These are phyloP conservation scores for Ormosia emarginata DNA, from an alignment of 306 rosid species.

Conservation along the genomic window DNA sequence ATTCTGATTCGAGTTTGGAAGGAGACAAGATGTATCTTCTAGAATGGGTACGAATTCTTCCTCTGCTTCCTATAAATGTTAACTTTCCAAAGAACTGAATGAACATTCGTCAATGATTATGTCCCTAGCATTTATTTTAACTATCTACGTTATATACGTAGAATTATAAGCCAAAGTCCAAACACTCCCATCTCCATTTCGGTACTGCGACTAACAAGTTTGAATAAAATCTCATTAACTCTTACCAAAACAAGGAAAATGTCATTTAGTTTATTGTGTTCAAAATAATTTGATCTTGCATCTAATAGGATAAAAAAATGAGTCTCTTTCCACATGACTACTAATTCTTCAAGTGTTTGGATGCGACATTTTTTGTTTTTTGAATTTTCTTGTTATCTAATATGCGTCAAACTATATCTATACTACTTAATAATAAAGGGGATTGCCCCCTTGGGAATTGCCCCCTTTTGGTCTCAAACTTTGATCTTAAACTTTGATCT, in stretches of 20 bases:
- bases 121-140: not conserved
- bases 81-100: not conserved
- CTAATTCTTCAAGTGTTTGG: not conserved
- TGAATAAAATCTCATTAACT: not conserved
- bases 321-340: not conserved
- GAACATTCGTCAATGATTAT: not conserved
- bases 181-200: not conserved
- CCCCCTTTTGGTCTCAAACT: too few relatives aligned
- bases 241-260: not conserved
- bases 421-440: too few relatives aligned
- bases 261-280: not conserved
- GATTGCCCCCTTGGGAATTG: too few relatives aligned
- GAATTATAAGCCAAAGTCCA: not conserved
- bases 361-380: not conserved
- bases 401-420: too few relatives aligned
- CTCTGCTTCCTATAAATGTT: not conserved
- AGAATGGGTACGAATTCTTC: conserved; percentile 55
- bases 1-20: conserved; percentile 56
- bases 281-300: not conserved
- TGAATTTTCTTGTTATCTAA: not conserved
- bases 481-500: too few relatives aligned
- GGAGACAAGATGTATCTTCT: conserved; percentile 63
- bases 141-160: not conserved
- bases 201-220: not conserved
- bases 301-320: not conserved